Percentiles rank a stretch among this genome's conserved stretches.
phyloP scores from a whole-genome alignment of 768 basidiomycete genomes.

The Macrocybe gigantea region DNA sequence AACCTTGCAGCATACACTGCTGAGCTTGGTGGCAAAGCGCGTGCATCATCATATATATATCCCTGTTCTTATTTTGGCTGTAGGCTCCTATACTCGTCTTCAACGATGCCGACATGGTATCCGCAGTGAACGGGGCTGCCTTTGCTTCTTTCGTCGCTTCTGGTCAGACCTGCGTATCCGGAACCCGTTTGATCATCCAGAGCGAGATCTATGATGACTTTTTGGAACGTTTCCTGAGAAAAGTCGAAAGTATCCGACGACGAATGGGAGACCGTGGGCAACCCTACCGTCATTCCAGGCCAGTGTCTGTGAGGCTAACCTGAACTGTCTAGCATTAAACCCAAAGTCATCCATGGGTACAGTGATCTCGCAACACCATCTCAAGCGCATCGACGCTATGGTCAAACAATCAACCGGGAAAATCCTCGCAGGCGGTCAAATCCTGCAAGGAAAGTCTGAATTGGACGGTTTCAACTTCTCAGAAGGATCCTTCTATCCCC shows the following conservation, averaged over 20 bases:
- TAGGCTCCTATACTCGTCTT: constrained; percentile 81
- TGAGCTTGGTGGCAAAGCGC: constrained; percentile 81
- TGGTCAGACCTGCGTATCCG: constrained; percentile 89
- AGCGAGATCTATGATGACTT: constrained; percentile 64
- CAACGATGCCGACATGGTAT: constrained; percentile 64
- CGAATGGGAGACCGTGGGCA: constrained; percentile 74
- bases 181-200: constrained; percentile 77
- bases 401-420: constrained; percentile 39
- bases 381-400: constrained; percentile 59
- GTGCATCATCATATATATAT: constrained; percentile 5
- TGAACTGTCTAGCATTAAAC: constrained; percentile 50
- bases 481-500: constrained; percentile 70
- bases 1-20: constrained; percentile 77
- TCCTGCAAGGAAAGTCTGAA: constrained; percentile 54
- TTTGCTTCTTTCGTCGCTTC: constrained; percentile 85
- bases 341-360: constrained; percentile 73
- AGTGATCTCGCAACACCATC: constrained; percentile 62
- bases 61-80: neutral
- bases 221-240: constrained; percentile 53
- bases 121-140: constrained; percentile 78
- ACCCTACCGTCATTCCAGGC: constrained; percentile 6
- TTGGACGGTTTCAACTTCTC: constrained; percentile 73
- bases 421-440: constrained; percentile 58
- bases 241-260: constrained; percentile 53
- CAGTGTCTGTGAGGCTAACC: constrained; percentile 1